A percentile compares a stretch with the other conserved stretches of the same genome.
These are phyloP conservation scores for Acacia confusa DNA, from an alignment of 306 rosid genomes.

Conservation along the genomic window DNA sequence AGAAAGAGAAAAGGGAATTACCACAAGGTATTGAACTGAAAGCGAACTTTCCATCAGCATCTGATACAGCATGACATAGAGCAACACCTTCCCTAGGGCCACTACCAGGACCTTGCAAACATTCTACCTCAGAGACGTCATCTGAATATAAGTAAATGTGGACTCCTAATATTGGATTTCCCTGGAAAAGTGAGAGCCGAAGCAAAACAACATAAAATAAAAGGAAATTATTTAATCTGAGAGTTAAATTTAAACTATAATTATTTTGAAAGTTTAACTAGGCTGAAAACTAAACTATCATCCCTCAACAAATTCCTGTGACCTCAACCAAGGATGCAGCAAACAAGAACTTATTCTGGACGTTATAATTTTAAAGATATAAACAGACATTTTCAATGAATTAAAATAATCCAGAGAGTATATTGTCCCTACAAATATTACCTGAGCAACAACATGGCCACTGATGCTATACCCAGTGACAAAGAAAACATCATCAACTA, in stretches of 20 bases:
- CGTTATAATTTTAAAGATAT: not conserved
- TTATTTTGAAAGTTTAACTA: slow-evolving; percentile 16
- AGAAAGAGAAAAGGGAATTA: slow-evolving; percentile 37
- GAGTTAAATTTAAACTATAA: slow-evolving; percentile 18
- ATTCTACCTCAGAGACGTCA: slow-evolving; percentile 80
- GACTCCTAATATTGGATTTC: slow-evolving; percentile 96
- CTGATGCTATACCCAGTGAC: slow-evolving; percentile 80
- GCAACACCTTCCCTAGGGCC: slow-evolving; percentile 61
- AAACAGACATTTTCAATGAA: slow-evolving; percentile 13
- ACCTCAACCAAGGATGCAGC: slow-evolving; percentile 25
- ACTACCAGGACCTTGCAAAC: slow-evolving; percentile 82
- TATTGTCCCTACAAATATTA: slow-evolving; percentile 37
- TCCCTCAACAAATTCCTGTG: slow-evolving; percentile 7
- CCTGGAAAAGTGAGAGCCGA: slow-evolving; percentile 51
- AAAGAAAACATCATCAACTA: slow-evolving; percentile 68
- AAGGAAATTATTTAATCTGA: not conserved
- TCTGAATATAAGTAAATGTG: slow-evolving; percentile 79
- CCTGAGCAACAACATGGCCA: slow-evolving; percentile 97
- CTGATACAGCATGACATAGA: slow-evolving; percentile 86
- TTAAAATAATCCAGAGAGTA: not conserved
- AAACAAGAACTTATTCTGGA: slow-evolving; percentile 32
- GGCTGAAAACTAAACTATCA: slow-evolving; percentile 22
- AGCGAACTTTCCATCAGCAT: slow-evolving; percentile 79
- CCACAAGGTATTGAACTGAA: slow-evolving; percentile 92
- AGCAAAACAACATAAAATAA: slow-evolving; percentile 21